Percentiles rank a stretch among this genome's conserved stretches.
Conservation (phyloP, 2,329 filamentous ascomycete species). For the Trichoderma atroviride region DNA sequence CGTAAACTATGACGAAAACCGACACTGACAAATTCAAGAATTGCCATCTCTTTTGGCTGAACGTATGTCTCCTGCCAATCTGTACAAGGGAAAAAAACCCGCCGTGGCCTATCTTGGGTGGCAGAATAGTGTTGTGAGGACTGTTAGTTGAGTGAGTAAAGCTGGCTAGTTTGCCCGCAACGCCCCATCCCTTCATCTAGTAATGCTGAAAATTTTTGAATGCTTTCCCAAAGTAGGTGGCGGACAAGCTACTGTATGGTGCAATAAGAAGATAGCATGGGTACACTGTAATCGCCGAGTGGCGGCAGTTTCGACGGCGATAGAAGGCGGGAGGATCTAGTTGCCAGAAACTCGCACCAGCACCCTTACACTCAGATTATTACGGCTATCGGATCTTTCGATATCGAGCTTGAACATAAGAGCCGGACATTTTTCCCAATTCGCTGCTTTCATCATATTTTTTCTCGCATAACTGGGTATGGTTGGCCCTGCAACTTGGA, state of each 20-base stretch:
- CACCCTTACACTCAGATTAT: background rate
- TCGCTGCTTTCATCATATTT: background rate
- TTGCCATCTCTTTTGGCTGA: background rate
- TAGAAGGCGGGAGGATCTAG: background rate
- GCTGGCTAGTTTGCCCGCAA: background rate
- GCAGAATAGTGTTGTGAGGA: background rate
- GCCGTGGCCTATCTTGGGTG: background rate
- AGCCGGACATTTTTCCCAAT: background rate
- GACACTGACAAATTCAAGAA: background rate
- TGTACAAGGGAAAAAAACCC: background rate
- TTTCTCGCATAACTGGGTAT: background rate
- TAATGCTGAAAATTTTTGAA: background rate
- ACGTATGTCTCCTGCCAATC: background rate
- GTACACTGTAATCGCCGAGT: constrained; percentile 5
- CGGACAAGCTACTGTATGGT: background rate
- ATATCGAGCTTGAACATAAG: background rate
- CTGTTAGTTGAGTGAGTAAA: background rate
- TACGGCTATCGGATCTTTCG: background rate
- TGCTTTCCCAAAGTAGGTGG: background rate
- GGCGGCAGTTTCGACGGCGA: background rate
- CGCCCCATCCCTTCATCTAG: background rate
- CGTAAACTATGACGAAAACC: background rate
- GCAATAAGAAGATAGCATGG: background rate
- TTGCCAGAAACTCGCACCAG: background rate
- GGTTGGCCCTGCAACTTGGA: background rate